Conservation (phyloP, 2,329 filamentous ascomycete genomes). For the Paramyrothecium sp. region DNA sequence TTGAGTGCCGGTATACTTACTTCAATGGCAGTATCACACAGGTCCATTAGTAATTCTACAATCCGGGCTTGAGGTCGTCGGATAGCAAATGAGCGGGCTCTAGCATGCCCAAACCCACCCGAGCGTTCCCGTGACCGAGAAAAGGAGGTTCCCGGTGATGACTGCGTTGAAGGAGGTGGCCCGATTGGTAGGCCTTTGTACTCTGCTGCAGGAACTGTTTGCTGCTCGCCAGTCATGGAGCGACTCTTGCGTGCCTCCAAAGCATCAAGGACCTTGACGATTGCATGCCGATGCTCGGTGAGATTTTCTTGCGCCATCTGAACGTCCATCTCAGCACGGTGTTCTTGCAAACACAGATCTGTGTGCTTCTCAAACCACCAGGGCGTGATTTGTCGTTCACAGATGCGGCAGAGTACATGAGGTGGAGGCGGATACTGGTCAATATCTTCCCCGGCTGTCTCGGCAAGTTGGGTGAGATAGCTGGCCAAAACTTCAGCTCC, state of each 20-base stretch:
- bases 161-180: slow-evolving; percentile 67
- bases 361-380: slow-evolving; percentile 99
- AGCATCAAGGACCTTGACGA: slow-evolving; percentile 92
- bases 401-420: slow-evolving; percentile 91
- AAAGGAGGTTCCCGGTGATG: slow-evolving; percentile 70
- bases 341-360: slow-evolving; percentile 92
- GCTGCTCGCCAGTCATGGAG: slow-evolving; percentile 54
- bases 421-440: slow-evolving; percentile 78
- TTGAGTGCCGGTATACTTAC: slow-evolving; percentile 94
- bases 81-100: slow-evolving; percentile 86
- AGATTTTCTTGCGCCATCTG: slow-evolving; percentile 92
- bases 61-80: slow-evolving; percentile 87
- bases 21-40: slow-evolving; percentile 93
- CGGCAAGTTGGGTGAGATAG: slow-evolving; percentile 86
- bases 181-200: slow-evolving; percentile 90
- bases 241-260: slow-evolving; percentile 77
- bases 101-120: slow-evolving; percentile 73
- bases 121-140: slow-evolving; percentile 72
- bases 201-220: slow-evolving; percentile 61
- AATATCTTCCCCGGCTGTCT: slow-evolving; percentile 74
- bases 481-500: slow-evolving; percentile 93
- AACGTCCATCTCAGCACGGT: slow-evolving; percentile 95
- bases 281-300: slow-evolving; percentile 87
- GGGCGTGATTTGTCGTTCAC: slow-evolving; percentile 92
- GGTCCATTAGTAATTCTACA: slow-evolving; percentile 88